Base-by-base conservation (phyloP, 352 stramenopile genomes). In the Pythium utonaiense region DNA sequence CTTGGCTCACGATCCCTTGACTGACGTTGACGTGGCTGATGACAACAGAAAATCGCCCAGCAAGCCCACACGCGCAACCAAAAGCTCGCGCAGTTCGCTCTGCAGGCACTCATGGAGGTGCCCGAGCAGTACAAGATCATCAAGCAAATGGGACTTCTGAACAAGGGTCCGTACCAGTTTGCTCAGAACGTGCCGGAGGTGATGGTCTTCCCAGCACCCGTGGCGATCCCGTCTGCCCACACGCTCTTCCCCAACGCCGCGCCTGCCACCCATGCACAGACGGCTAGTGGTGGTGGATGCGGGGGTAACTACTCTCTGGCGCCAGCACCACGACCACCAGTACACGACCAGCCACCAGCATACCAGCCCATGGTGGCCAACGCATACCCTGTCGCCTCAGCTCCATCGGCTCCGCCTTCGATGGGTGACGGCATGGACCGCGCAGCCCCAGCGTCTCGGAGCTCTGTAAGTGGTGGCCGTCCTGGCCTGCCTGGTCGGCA, bases 91-190 rank as follows among this genome's bases (percentile, higher is more conserved):
- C 82, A 92, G 56, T 96, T 96, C 64, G 83, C 84, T 4, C 63
- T 96, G 4, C 75, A 89, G 27, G 84, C 86, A 42, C 71, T 96
- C 25, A 93, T 94, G 84, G 84, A 96, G 71, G 77, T 94, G 48
- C 86, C 86, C 7, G 78, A 86, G 51, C 85, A 95, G 60, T 93
- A 92, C 60, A 73, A 74, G 36, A 77, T 72, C 33, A 92, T 95
- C 69, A 90, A 91, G 58, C 66, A 86, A 17, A 73, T 90, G 55
- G 74, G 78, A 17, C 86, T 87, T 57, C 59, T 90, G 38, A 72
- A 69, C 53, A 70, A 67, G 16, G 67, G 71, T 0, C 64, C 78
- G 27, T 82, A 80, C 62, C 67, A 74, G n/a, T 73, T 77, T 49
- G 72, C 62, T 17, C 64, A 69, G 21, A 74, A 89, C 59, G 48